Evolutionary conservation across 768 basidiomycete genomes (phyloP).

Genomic region (Calocybe cyanea): DNA sequence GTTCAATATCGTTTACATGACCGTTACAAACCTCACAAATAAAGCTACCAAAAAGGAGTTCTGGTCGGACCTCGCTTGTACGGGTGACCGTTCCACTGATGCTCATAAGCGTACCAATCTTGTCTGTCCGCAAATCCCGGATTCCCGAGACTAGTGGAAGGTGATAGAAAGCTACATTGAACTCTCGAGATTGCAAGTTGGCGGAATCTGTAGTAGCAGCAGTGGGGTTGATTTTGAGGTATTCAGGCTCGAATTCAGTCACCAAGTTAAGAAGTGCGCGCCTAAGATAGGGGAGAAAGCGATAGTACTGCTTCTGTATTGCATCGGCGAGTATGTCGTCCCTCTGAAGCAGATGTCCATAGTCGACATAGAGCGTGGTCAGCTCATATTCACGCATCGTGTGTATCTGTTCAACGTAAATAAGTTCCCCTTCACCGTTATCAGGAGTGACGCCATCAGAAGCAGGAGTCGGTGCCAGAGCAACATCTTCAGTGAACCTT

Average conservation of each 20-base stretch:
- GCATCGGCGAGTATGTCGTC: constrained; percentile 94
- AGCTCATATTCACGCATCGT: constrained; percentile 93
- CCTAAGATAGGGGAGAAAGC: constrained; percentile 92
- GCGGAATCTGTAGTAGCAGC: constrained; percentile 84
- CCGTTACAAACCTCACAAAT: constrained; percentile 87
- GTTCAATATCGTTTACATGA: constrained; percentile 88
- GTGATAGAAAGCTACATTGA: constrained; percentile 93
- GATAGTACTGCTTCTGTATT: constrained; percentile 92
- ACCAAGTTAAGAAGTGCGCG: constrained; percentile 90
- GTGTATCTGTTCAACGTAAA: constrained; percentile 92
- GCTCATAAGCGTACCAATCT: constrained; percentile 90
- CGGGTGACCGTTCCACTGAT: constrained; percentile 97
- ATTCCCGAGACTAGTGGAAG: constrained; percentile 93
- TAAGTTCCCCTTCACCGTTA: constrained; percentile 54
- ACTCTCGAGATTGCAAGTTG: constrained; percentile 89
- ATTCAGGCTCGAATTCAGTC: constrained; percentile 86
- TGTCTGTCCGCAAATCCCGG: constrained; percentile 87
- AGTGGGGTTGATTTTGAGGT: constrained; percentile 90
- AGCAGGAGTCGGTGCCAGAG: constrained; percentile 74
- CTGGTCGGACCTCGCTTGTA: constrained; percentile 95
- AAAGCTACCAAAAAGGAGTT: constrained; percentile 90
- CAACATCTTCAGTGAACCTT: constrained; percentile 84
- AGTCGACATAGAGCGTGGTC: constrained; percentile 96
- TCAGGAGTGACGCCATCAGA: constrained; percentile 64
- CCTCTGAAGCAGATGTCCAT: constrained; percentile 79